phyloP scores from a whole-genome alignment of 2,329 filamentous ascomycete genomes.

The Epichloe sylvatica region DNA sequence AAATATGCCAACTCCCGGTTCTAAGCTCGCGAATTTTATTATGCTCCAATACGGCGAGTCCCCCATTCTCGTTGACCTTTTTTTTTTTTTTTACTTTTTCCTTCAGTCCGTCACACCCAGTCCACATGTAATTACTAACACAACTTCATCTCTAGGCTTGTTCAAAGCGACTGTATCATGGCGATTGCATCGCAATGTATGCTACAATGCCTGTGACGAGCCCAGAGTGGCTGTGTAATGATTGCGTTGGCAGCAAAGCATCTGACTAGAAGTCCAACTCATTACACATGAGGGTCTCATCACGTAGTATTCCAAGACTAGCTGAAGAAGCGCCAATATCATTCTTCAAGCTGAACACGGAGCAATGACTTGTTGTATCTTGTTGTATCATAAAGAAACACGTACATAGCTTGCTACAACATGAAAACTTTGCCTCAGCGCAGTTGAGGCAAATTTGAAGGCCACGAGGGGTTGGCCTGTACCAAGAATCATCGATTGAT shows the following conservation, averaged over 20 bases:
- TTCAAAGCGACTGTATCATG: slow-evolving; percentile 32
- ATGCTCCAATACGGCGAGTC: slow-evolving; percentile 35
- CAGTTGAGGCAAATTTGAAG: not conserved
- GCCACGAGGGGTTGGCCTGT: too few species aligned
- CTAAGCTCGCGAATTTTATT: slow-evolving; percentile 33
- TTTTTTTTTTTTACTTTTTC: not conserved
- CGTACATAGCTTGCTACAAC: not conserved
- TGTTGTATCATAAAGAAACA: not conserved
- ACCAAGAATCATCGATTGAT: too few species aligned
- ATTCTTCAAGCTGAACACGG: not conserved
- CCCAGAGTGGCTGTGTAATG: slow-evolving; percentile 30
- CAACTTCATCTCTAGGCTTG: slow-evolving; percentile 23
- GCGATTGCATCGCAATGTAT: slow-evolving; percentile 27
- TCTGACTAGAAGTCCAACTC: slow-evolving; percentile 13
- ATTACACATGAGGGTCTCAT: not conserved
- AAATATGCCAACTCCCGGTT: slow-evolving; percentile 33
- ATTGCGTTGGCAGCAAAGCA: slow-evolving; percentile 17
- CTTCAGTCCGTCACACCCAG: not conserved
- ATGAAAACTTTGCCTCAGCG: not conserved
- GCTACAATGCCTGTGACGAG: slow-evolving; percentile 23
- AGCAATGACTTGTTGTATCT: not conserved
- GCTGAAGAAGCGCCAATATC: not conserved
- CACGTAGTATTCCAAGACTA: not conserved
- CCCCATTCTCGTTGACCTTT: not conserved
- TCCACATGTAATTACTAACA: not conserved